A percentile compares a stretch with the other conserved stretches of the same genome.
Evolutionary conservation across 495 filamentous ascomycete genomes (phyloP).

Genomic region (Penicillium pancosmium): DNA sequence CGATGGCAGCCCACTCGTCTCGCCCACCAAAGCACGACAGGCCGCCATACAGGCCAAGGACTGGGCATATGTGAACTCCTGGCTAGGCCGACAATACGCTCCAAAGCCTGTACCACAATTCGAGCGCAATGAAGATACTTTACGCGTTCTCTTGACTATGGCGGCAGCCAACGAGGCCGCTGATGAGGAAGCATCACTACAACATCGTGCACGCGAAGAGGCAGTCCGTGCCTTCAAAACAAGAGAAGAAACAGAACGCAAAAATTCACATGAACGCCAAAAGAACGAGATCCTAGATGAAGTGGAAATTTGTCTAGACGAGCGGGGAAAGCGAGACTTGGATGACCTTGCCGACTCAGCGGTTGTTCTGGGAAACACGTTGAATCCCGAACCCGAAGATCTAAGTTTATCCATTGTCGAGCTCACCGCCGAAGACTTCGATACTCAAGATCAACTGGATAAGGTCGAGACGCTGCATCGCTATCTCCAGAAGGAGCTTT

Average conservation of each 20-base stretch:
- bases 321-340: conserved; percentile 35
- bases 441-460: conserved; percentile 42
- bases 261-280: conserved; percentile 33
- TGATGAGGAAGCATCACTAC: conserved; percentile 69
- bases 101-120: conserved; percentile 66
- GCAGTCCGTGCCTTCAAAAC: conserved; percentile 38
- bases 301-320: conserved; percentile 44
- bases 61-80: conserved; percentile 84
- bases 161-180: conserved; percentile 78
- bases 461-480: conserved; percentile 60
- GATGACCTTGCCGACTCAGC: conserved; percentile 46
- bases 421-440: conserved; percentile 46
- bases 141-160: conserved; percentile 74
- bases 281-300: conserved; percentile 43
- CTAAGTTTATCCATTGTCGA: conserved; percentile 45
- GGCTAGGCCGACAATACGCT: conserved; percentile 71
- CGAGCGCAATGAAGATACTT: conserved; percentile 83
- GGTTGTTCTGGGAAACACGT: conserved; percentile 33
- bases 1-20: conserved; percentile 42
- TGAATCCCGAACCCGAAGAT: conserved; percentile 36
- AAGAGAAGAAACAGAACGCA: conserved; percentile 31
- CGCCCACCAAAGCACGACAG: conserved; percentile 51
- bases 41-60: conserved; percentile 68
- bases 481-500: conserved; percentile 47
- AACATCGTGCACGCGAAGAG: conserved; percentile 48